Conservation (phyloP, 1,284 basidiomycete species). For the Rugosomyces carneus region DNA sequence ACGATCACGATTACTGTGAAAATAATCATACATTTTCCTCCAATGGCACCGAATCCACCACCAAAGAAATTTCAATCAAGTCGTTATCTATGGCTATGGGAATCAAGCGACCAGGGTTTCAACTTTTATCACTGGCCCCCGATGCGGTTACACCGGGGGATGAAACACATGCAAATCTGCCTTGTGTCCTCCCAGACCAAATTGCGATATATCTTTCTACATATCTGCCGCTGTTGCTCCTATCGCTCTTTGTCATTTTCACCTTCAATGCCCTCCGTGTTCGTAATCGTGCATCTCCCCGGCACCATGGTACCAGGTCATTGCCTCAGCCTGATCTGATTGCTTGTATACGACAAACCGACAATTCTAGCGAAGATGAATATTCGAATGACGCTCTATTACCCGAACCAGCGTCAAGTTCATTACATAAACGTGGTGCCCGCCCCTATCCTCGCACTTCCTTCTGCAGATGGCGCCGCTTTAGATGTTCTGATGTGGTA, state of each 20-base stretch:
- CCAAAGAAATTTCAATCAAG: constrained; percentile 75
- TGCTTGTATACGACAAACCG: constrained; percentile 2
- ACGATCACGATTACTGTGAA: constrained; percentile 91
- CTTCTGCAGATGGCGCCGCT: constrained; percentile 11
- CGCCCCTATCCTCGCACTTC: constrained; percentile 8
- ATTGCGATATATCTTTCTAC: constrained; percentile 55
- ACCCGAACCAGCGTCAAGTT: constrained; percentile 18
- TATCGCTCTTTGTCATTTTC: constrained; percentile 38
- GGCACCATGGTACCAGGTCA: constrained; percentile 5
- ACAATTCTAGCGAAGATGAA: constrained; percentile 6
- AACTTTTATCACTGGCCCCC: constrained; percentile 66
- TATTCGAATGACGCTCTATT: constrained; percentile 5
- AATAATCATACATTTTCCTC: constrained; percentile 46
- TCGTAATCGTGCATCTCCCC: constrained; percentile 6
- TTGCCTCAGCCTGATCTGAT: constrained; percentile 1
- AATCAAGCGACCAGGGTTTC: constrained; percentile 76
- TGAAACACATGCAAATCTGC: constrained; percentile 40
- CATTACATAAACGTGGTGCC: not conserved
- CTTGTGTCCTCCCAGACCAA: constrained; percentile 73
- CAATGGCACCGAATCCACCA: constrained; percentile 21
- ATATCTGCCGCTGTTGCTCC: constrained; percentile 44
- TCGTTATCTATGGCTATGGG: constrained; percentile 79
- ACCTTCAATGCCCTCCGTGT: constrained; percentile 23
- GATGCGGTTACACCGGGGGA: constrained; percentile 29
- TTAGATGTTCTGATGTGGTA: constrained; percentile 7